phyloP scores from a whole-genome alignment of 345 rosid genomes.

The Brassica napus region Da-Ae NC_063434.1:1159501-1160000 shows the following conservation, averaged over 20 bases:
- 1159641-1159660: neutral
- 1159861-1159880: constrained; percentile 11
- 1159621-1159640: neutral
- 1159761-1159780: neutral
- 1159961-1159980: neutral
- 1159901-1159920: constrained; percentile 2
- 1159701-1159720: neutral
- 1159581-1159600: neutral
- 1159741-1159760: neutral
- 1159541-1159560: neutral
- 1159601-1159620: neutral
- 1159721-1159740: neutral
- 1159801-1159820: neutral
- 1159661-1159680: neutral
- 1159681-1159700: neutral
- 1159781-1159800: neutral
- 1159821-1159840: constrained; percentile 10
- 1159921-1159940: constrained; percentile 14
- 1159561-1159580: neutral
- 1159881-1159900: constrained; percentile 26
- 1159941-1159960: constrained; percentile 20
- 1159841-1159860: constrained; percentile 25
- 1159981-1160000: constrained; percentile 11
- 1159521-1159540: neutral
- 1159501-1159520: neutral